A percentile compares a stretch with the other conserved stretches of the same genome.
Conservation (phyloP, 495 filamentous ascomycete genomes). For the Elasticomyces elasticus region DNA sequence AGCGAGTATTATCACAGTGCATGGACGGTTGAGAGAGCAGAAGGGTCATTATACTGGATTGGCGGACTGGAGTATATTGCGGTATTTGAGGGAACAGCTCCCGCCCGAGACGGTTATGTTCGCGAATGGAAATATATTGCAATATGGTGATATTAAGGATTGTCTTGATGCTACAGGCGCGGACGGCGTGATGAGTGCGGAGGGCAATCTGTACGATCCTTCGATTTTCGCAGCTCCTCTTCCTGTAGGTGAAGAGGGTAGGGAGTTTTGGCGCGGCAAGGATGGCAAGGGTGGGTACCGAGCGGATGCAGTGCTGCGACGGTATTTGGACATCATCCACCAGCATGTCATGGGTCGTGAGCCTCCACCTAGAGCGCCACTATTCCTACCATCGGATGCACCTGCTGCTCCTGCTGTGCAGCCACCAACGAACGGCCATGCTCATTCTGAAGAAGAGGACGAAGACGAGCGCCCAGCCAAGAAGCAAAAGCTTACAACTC, state of each 20-base stretch:
- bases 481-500: constrained; percentile 6
- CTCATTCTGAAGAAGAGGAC: neutral
- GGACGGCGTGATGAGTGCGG: constrained; percentile 91
- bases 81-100: constrained; percentile 72
- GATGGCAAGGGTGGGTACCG: constrained; percentile 80
- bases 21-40: constrained; percentile 80
- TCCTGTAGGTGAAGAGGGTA: constrained; percentile 48
- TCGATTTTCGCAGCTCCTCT: constrained; percentile 69
- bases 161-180: constrained; percentile 81
- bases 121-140: constrained; percentile 89
- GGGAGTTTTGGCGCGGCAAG: constrained; percentile 75
- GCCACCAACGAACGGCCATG: neutral
- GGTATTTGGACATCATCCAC: constrained; percentile 86
- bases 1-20: constrained; percentile 84
- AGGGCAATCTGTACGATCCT: constrained; percentile 87
- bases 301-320: constrained; percentile 73
- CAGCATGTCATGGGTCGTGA: constrained; percentile 54
- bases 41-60: constrained; percentile 93
- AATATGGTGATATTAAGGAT: constrained; percentile 63
- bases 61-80: constrained; percentile 80
- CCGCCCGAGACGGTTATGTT: constrained; percentile 86
- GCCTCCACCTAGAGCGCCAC: constrained; percentile 53
- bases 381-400: constrained; percentile 58
- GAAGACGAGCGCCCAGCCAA: constrained; percentile 24
- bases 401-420: neutral